Evolutionary conservation across 305 asterid genomes (phyloP).

Genomic region (Stenogyne calaminthoides): DNA sequence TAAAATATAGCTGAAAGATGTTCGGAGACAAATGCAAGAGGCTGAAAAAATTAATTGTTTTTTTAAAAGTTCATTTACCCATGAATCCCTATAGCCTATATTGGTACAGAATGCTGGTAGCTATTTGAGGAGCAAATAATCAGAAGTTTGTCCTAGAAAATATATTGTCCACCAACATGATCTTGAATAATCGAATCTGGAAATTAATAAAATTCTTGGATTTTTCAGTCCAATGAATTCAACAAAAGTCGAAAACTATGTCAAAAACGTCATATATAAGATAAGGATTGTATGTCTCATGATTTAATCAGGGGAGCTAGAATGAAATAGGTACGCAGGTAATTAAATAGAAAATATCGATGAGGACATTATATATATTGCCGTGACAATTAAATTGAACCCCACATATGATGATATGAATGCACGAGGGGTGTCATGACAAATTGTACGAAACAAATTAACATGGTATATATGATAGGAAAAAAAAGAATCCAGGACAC

Average conservation of each 20-base stretch:
- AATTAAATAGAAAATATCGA: not conserved
- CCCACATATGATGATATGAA: not conserved
- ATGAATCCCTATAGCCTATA: slow-evolving; percentile 16
- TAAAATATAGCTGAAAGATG: not conserved
- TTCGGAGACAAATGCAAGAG: not conserved
- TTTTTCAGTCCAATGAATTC: not conserved
- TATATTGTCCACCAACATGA: not conserved
- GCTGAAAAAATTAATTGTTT: not conserved
- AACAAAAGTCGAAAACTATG: not conserved
- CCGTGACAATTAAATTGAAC: slow-evolving; percentile 6
- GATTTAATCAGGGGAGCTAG: not conserved
- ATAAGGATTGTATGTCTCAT: not conserved
- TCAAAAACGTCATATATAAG: not conserved
- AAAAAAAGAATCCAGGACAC: not conserved
- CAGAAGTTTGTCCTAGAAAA: slow-evolving; percentile 17
- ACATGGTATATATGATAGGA: not conserved
- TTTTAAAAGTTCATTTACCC: not conserved
- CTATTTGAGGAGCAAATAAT: not conserved
- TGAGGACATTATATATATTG: slow-evolving; percentile 10
- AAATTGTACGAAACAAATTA: not conserved
- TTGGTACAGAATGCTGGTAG: not conserved
- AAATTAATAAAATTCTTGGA: slow-evolving; percentile 3
- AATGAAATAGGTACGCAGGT: not conserved
- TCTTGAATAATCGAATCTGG: not conserved
- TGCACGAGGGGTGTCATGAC: slow-evolving; percentile 20